Evolutionary conservation across 352 stramenopile genomes (phyloP).

Genomic region (Blastocystis sp.): DNA sequence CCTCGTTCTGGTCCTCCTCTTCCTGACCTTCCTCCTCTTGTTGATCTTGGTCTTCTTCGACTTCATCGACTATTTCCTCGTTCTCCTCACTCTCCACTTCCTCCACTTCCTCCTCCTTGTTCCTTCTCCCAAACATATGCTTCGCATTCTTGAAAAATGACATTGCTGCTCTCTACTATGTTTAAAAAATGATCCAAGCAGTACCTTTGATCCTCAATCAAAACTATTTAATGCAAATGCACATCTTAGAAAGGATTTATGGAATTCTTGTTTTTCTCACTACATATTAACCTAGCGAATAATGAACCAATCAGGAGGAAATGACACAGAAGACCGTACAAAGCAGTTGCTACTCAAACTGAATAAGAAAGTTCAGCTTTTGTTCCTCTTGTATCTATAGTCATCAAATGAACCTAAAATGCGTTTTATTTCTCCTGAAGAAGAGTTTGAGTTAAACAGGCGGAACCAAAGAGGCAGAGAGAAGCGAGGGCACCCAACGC

Average conservation of each 20-base stretch:
- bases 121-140: conserved; percentile 9
- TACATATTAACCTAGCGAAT: too few species aligned
- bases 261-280: too few species aligned
- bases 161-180: background rate
- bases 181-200: background rate
- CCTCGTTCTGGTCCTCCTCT: conserved; percentile 31
- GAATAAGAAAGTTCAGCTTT: background rate
- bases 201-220: background rate
- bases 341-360: background rate
- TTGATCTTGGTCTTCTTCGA: background rate
- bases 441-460: background rate
- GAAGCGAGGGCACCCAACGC: background rate
- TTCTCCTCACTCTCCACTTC: background rate
- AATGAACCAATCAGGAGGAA: background rate
- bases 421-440: conserved; percentile 21
- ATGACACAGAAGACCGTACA: background rate
- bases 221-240: background rate
- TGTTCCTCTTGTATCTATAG: background rate
- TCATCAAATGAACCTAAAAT: background rate
- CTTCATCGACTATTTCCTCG: background rate
- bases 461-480: background rate
- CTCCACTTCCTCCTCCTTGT: conserved; percentile 26
- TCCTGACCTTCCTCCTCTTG: background rate
- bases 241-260: too few species aligned
- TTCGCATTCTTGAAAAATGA: conserved; percentile 48